Base-by-base conservation (phyloP, 2,329 filamentous ascomycete genomes). In the Ceratocystiopsis minuta region DNA sequence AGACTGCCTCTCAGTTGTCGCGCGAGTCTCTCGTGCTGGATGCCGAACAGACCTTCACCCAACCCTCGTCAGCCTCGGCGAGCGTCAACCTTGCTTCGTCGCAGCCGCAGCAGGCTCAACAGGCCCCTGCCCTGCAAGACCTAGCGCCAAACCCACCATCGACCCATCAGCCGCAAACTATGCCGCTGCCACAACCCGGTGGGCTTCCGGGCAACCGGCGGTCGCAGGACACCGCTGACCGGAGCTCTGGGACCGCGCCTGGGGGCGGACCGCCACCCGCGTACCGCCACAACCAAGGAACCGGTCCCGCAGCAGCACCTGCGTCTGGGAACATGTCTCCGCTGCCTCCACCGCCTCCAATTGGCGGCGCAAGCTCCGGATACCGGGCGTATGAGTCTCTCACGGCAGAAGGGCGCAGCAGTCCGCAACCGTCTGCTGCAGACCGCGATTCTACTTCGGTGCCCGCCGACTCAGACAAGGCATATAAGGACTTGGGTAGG, bases 1-100 rank as follows among this genome's bases (percentile, higher is more conserved):
- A 78, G 55, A 75, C 72, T 6, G 56, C 73, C 34, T 78, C 73
- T 7, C 72, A 77, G 55, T 54, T 74, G 49, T 78, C 75, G 53
- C 66, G 70, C 62, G 75, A 78, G 45, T 76, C 72, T 32, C 67
- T 67, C 33, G 54, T 65, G 16, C 60, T 62, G 36, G 71, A 75
- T 47, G 60, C 61, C 34, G 69, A 71, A 45, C 58, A 60, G 43
- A 53, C 52, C 32, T 60, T 63, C 40, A 54, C 58, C 38, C 64
- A 66, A 47, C 55, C 57, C n/a, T 62, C 64, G 12, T 60, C 66
- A 20, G 58, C 45, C 9, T 31, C 41, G 2, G 35, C 34, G 3
- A 45, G 32, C 14, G 39, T 56, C 46, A 61, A 62, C 53, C 51
- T 55, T 6, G 45, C 54, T n/a, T 59, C 60, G 44, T 46, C 53